Base-by-base conservation (phyloP, 805 yeast species). In the Jamesozyma jinghongensis region DNA sequence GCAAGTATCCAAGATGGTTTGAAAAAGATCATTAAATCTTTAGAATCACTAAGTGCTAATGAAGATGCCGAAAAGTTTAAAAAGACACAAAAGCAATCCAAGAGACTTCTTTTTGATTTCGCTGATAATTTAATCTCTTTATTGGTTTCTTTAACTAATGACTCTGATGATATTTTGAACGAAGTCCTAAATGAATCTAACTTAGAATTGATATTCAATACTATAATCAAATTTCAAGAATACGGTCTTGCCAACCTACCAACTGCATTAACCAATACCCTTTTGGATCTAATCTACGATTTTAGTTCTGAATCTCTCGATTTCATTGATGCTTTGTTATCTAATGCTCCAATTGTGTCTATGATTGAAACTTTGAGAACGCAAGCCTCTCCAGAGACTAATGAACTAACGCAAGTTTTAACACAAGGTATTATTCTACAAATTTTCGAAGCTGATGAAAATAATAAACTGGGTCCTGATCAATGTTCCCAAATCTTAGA, bases 51-150 rank as follows among this genome's bases (percentile, higher is more conserved):
- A 17, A 40, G 38, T 22, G 16, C 25, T 3, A 11, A 26, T 8
- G 18, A 18, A 11, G 22, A 35, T 14, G 4, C 19, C 10, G 31
- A 38, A 28, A 37, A 39, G 31, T 35, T 42, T 17, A 40, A 35
- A 35, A 12, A 37, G 20, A 38, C 36, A 2, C 34, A 45, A 52
- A 59, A 36, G 32, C 66, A 71, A 36, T 71, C 73, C 29, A 59
- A 63, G 32, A 67, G 70, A 32, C 54, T 79, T 42, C 59, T 83
- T 38, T 74, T 73, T 50, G 90, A 81, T 48, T 79, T 74, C 52
- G 67, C 79, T 3, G 95, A 86, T 49, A 85, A 85, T 55, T 54
- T 86, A 18, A 54, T 85, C 26, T 79, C 92, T 0, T 68, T 86
- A 40, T 59, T 79, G 5, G 77, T 79, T 16, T 81, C 81, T 1